These are phyloP conservation scores for Geotrichum phurueaensis DNA, from an alignment of 1,139 yeast species.

Conservation along the genomic window DNA sequence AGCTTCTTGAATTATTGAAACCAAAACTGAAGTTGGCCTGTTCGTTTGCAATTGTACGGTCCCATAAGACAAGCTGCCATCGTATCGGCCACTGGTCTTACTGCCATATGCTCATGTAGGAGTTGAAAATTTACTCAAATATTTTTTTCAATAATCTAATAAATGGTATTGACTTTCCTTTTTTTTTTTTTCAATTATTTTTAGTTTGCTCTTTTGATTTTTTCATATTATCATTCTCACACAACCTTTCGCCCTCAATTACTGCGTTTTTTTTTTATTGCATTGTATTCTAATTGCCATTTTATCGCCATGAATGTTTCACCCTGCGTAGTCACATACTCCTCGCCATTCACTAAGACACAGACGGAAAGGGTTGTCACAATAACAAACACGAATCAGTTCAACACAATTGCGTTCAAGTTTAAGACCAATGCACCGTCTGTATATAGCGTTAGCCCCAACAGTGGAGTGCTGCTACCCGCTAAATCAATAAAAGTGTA, in stretches of 20 bases:
- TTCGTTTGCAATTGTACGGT: not conserved
- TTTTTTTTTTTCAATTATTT: not conserved
- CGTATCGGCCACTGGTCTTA: not conserved
- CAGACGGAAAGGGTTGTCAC: constrained; percentile 60
- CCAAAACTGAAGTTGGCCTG: not conserved
- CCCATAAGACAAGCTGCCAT: not conserved
- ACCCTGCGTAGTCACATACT: not conserved
- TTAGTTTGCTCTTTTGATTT: not conserved
- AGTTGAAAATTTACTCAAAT: not conserved
- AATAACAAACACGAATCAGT: constrained; percentile 56
- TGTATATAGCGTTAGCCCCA: constrained; percentile 91
- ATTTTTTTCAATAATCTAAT: not conserved
- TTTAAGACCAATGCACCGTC: constrained; percentile 99
- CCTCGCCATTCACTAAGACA: constrained; percentile 58
- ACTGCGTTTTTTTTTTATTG: not conserved
- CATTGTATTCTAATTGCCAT: constrained; percentile 12
- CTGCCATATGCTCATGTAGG: not conserved
- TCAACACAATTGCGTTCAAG: constrained; percentile 68
- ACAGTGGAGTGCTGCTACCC: constrained; percentile 28
- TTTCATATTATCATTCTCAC: not conserved
- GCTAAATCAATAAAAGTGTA: not conserved
- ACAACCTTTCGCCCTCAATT: not conserved
- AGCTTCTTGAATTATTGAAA: not conserved
- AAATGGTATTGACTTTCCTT: not conserved
- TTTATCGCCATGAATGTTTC: not conserved